Percentiles rank a stretch among this genome's conserved stretches.
phyloP scores from a whole-genome alignment of 1,284 basidiomycete genomes.

The Leucoagaricus sp. region DNA sequence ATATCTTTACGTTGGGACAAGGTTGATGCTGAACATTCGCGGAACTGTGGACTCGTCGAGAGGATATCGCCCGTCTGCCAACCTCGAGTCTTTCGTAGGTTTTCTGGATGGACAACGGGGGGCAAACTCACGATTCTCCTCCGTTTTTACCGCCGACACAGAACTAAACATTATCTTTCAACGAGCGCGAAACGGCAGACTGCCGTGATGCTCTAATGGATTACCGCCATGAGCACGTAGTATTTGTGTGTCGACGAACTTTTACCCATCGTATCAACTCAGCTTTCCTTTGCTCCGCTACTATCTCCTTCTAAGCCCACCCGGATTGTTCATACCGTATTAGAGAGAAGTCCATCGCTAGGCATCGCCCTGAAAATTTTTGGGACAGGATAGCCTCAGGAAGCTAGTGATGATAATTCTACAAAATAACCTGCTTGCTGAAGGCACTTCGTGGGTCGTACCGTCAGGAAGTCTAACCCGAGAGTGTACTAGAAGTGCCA shows the following conservation, averaged over 20 bases:
- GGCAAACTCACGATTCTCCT: background rate
- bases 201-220: too few species aligned
- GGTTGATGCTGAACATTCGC: slow-evolving; percentile 13
- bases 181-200: background rate
- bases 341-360: too few species aligned
- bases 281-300: too few species aligned
- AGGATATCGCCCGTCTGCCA: background rate
- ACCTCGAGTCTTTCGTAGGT: slow-evolving; percentile 2
- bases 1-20: background rate
- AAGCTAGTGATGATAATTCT: too few species aligned
- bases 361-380: too few species aligned
- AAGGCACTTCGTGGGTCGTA: background rate
- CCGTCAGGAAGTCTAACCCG: background rate
- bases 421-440: too few species aligned
- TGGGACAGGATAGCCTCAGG: too few species aligned
- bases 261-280: too few species aligned
- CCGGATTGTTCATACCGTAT: too few species aligned
- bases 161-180: background rate
- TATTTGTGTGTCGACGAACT: too few species aligned
- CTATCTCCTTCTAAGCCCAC: too few species aligned
- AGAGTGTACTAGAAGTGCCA: background rate
- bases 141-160: background rate
- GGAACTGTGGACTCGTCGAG: background rate
- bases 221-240: too few species aligned
- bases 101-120: background rate